These are phyloP conservation scores for Peterozyma toletana DNA, from an alignment of 805 yeast species.

Conservation along the genomic window DNA sequence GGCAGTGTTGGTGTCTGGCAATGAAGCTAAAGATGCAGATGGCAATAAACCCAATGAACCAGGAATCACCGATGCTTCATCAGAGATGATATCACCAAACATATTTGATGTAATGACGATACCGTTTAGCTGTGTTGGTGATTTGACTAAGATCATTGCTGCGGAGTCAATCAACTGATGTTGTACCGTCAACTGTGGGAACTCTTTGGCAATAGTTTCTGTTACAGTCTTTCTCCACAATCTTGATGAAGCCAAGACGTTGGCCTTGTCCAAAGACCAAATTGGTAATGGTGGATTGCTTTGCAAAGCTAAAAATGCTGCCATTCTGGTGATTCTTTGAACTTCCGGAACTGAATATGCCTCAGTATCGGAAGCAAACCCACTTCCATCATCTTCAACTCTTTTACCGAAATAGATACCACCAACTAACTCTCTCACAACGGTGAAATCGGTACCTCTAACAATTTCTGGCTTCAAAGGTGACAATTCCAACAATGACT, in stretches of 20 bases:
- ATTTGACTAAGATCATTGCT: conserved; percentile 93
- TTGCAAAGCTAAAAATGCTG: conserved; percentile 93
- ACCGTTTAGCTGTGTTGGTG: conserved; percentile 89
- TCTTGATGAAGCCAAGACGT: conserved; percentile 92
- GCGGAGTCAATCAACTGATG: conserved; percentile 98
- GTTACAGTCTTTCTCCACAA: conserved; percentile 94
- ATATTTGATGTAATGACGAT: conserved; percentile 88
- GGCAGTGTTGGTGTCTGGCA: conserved; percentile 91
- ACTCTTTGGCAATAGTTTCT: conserved; percentile 75
- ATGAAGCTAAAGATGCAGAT: conserved; percentile 92
- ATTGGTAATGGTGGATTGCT: conserved; percentile 89
- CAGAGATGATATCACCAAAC: conserved; percentile 98
- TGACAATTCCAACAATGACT: conserved; percentile 73
- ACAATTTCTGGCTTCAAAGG: conserved; percentile 85
- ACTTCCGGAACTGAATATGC: conserved; percentile 88
- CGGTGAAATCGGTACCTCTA: conserved; percentile 84
- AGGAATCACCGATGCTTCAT: conserved; percentile 97
- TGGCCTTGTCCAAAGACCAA: conserved; percentile 97
- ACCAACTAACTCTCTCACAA: conserved; percentile 95
- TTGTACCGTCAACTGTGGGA: conserved; percentile 80
- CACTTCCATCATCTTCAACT: conserved; percentile 81
- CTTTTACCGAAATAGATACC: conserved; percentile 98
- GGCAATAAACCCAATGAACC: conserved; percentile 96
- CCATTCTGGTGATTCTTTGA: conserved; percentile 95
- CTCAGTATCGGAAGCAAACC: conserved; percentile 92